These are phyloP conservation scores for Xylaria intraflava DNA, from an alignment of 495 filamentous ascomycete genomes.

Conservation along the genomic window DNA sequence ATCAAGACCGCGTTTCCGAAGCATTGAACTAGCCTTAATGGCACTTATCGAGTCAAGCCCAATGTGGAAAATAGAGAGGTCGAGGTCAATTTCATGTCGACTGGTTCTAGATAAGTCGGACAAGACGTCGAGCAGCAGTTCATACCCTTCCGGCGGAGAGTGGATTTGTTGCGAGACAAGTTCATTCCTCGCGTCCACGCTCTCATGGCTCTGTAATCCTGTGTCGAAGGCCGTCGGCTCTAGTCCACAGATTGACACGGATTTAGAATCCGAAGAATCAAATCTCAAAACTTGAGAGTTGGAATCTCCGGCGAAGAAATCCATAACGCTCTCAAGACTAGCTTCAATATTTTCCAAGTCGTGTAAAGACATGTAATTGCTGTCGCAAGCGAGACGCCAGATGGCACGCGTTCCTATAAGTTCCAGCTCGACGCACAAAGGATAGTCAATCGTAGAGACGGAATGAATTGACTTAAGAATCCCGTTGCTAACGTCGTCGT, in stretches of 20 bases:
- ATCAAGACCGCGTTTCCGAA: conserved; percentile 52
- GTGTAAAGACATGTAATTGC: conserved; percentile 37
- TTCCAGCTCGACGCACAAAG: conserved; percentile 76
- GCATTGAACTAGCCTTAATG: conserved; percentile 62
- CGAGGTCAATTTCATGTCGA: conserved; percentile 50
- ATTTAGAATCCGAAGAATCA: conserved; percentile 21
- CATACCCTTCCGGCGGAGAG: background rate
- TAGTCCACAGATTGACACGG: conserved; percentile 50
- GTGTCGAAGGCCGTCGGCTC: conserved; percentile 24
- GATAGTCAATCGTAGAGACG: conserved; percentile 63
- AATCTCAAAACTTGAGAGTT: conserved; percentile 48
- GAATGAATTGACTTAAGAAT: conserved; percentile 47
- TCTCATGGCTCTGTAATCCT: background rate
- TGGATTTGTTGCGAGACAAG: background rate
- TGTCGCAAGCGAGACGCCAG: conserved; percentile 66
- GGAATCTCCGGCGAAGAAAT: conserved; percentile 40
- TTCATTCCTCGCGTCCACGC: background rate
- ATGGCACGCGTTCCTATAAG: conserved; percentile 44
- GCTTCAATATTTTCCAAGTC: conserved; percentile 43
- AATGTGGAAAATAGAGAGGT: conserved; percentile 72
- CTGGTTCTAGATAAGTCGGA: conserved; percentile 57
- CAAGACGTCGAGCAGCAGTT: conserved; percentile 53
- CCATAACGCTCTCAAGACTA: conserved; percentile 49
- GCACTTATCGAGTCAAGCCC: conserved; percentile 88
- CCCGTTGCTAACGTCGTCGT: background rate